Evolutionary conservation across 768 basidiomycete species (phyloP).

Genomic region (Paxillus involutus): DNA sequence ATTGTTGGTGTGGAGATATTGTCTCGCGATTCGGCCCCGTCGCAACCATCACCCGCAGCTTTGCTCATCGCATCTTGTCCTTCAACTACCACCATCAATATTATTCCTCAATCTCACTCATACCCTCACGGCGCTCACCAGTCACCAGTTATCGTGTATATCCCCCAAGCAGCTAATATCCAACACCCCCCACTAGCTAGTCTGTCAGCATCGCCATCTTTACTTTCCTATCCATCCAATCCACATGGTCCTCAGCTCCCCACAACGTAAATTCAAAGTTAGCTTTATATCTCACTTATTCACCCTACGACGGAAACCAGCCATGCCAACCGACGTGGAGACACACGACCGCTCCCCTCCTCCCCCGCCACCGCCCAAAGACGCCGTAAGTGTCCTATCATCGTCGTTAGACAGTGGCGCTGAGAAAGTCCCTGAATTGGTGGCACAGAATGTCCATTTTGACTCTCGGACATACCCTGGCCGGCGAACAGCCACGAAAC

Average conservation of each 20-base stretch:
- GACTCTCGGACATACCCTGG: neutral
- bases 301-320: conserved; percentile 10
- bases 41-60: neutral
- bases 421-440: too few species aligned
- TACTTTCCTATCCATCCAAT: neutral
- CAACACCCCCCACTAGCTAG: neutral
- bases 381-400: neutral
- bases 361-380: conserved; percentile 25
- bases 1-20: neutral
- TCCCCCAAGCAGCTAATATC: neutral
- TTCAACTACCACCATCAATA: conserved; percentile 7
- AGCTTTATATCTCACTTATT: conserved; percentile 13
- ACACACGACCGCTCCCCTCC: conserved; percentile 4
- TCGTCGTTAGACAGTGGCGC: neutral
- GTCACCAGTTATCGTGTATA: neutral
- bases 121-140: neutral
- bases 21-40: conserved; percentile 1
- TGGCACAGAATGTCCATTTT: neutral
- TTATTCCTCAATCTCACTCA: neutral
- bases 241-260: conserved; percentile 12
- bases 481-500: conserved; percentile 11
- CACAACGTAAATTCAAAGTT: conserved; percentile 4
- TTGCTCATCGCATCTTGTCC: conserved; percentile 1
- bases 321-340: conserved; percentile 1
- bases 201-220: neutral